These are phyloP conservation scores for Coprinopsis sp. DNA, from an alignment of 768 basidiomycete genomes.

Conservation along the genomic window DNA sequence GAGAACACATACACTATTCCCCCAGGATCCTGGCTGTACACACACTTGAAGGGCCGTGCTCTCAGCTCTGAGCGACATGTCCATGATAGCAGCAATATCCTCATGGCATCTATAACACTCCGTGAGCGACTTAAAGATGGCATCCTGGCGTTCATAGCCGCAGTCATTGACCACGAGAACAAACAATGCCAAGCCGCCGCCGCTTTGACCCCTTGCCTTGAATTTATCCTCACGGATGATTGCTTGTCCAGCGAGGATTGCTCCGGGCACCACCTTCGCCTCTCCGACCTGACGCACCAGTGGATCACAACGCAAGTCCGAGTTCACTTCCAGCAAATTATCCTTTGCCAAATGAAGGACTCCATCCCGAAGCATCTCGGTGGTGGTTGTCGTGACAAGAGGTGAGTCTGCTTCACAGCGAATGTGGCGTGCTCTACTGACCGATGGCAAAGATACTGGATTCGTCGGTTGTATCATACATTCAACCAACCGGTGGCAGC, in stretches of 20 bases:
- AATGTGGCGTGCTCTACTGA: background rate
- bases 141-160: conserved; percentile 9
- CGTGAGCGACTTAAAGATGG: conserved; percentile 8
- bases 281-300: conserved; percentile 6
- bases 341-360: conserved; percentile 11
- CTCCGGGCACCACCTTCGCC: conserved; percentile 12
- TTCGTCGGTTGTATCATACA: conserved; percentile 42
- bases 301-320: conserved; percentile 17
- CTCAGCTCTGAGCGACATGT: background rate
- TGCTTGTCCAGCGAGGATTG: conserved; percentile 12
- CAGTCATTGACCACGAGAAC: conserved; percentile 8
- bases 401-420: background rate
- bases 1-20: conserved; percentile 29
- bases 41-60: background rate
- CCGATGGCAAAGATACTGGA: conserved; percentile 33
- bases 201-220: conserved; percentile 16
- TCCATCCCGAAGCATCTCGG: background rate
- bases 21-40: conserved; percentile 25
- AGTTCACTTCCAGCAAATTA: conserved; percentile 18
- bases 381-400: background rate
- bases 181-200: conserved; percentile 5
- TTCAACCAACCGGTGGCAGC: conserved; percentile 41
- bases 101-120: conserved; percentile 13
- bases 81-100: conserved; percentile 12
- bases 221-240: conserved; percentile 8